phyloP scores from a whole-genome alignment of 1,139 yeast genomes.

The Hemisphaericaspora xylofermentans region DNA sequence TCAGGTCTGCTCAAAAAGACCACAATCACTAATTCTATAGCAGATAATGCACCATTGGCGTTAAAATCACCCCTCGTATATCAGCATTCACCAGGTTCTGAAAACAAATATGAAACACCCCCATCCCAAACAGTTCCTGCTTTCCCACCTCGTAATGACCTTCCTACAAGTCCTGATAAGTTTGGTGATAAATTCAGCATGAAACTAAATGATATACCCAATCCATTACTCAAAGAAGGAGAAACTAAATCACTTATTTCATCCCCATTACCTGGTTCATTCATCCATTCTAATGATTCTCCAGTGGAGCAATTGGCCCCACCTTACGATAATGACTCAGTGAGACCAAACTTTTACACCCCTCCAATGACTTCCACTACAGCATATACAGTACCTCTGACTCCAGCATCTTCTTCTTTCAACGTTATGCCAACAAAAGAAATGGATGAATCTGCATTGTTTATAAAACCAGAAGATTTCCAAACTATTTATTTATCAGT shows the following conservation, averaged over 20 bases:
- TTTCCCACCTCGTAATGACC: conserved; percentile 10
- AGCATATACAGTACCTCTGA: conserved; percentile 12
- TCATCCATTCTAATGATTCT: conserved; percentile 8
- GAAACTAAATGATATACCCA: conserved; percentile 7
- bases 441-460: conserved; percentile 35
- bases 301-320: conserved; percentile 13
- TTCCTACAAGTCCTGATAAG: conserved; percentile 23
- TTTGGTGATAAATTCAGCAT: conserved; percentile 11
- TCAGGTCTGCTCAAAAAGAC: conserved; percentile 10
- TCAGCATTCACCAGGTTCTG: conserved; percentile 2
- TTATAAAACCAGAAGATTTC: conserved; percentile 67
- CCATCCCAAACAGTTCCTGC: conserved; percentile 16
- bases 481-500: conserved; percentile 61
- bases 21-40: neutral
- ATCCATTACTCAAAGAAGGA: conserved; percentile 8
- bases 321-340: conserved; percentile 9
- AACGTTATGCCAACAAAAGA: conserved; percentile 27
- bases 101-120: conserved; percentile 9
- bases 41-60: conserved; percentile 9
- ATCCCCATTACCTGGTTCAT: conserved; percentile 15
- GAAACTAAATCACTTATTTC: conserved; percentile 14
- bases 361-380: conserved; percentile 9
- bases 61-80: conserved; percentile 20
- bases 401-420: conserved; percentile 22
- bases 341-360: conserved; percentile 11